Evolutionary conservation across 139 green algal species (phyloP), one percentile per base, ranked within the genome.

Genomic region (Chlorella sp.): DNA sequence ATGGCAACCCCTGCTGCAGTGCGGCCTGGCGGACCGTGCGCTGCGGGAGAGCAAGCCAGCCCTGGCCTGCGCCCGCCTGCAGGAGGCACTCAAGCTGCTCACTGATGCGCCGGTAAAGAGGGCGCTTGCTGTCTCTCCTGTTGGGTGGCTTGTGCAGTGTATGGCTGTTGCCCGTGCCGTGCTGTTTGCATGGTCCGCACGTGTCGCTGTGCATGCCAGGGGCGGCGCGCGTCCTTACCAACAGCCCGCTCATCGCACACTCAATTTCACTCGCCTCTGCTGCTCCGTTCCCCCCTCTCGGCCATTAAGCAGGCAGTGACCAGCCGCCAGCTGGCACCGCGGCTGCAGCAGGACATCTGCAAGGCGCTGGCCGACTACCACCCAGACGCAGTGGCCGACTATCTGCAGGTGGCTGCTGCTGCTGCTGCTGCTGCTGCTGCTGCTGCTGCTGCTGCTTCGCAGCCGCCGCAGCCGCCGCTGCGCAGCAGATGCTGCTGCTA

Each of bases 11-110:
- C 3, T 15, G 23, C 57, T n/a, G 76, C 76, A 82, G 76, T 92
- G 91, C 41, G 86, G 87, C 21, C 86, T 93, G 55, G 92, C 92
- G 7, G 70, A 85, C 32, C 68, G 89, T 12, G 83, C 78, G 16
- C 80, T 93, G 25, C 78, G 81, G 30, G 32, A 23, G 38, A 62
- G 44, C 67, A 74, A 86, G 64, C 39, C 80, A 2, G 65, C 85
- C 9, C 38, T 86, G 44, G 90, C 81, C 13, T 91, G 76, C 72
- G 82, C 88, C 12, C 81, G 78, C 6, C 68, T 96, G 82, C 90
- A 94, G 74, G 93, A 94, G 51, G 93, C 94, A 13, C 70, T 93
- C 55, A 44, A 83, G 44, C 78, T 90, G 21, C 88, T 96, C 25
- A 39, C 82, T 9, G 47, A 87, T 30, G 84, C 72, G 20, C 18